phyloP scores from a whole-genome alignment of 768 basidiomycete species.

The Antrodiella citrinella region DNA sequence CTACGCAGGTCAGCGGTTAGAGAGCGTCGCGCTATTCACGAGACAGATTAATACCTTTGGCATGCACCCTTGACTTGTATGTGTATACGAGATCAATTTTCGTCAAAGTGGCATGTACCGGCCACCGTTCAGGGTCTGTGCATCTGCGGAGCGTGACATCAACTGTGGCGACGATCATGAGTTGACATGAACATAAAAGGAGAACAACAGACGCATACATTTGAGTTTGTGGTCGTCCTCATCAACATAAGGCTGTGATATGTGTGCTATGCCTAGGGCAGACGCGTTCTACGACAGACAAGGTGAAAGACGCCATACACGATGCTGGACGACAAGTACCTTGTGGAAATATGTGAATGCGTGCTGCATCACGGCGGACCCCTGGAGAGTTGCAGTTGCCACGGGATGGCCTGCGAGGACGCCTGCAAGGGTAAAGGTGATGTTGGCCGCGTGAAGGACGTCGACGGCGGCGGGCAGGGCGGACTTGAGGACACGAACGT shows the following conservation, averaged over 20 bases:
- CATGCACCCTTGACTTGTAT: background rate
- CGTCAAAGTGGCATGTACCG: background rate
- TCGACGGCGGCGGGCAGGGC: slow-evolving; percentile 34
- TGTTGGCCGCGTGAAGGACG: slow-evolving; percentile 39
- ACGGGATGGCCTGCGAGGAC: slow-evolving; percentile 37
- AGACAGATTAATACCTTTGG: background rate
- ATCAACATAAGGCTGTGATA: slow-evolving; percentile 47
- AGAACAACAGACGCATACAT: slow-evolving; percentile 23
- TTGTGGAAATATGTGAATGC: slow-evolving; percentile 41
- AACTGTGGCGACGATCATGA: background rate
- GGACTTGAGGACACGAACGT: slow-evolving; percentile 24
- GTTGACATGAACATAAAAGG: slow-evolving; percentile 9
- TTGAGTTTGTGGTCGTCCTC: slow-evolving; percentile 33
- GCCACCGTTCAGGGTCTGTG: background rate
- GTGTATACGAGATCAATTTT: slow-evolving; percentile 3
- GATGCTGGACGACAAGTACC: slow-evolving; percentile 29
- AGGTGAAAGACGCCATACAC: slow-evolving; percentile 2
- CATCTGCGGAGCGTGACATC: slow-evolving; percentile 1
- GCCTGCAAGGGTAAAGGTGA: slow-evolving; percentile 49
- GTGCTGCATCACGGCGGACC: slow-evolving; percentile 43
- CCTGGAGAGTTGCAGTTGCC: slow-evolving; percentile 29
- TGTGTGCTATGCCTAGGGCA: slow-evolving; percentile 46
- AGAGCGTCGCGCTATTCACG: too few species aligned
- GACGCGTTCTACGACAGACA: slow-evolving; percentile 43
- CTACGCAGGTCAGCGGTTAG: too few species aligned